phyloP scores from a whole-genome alignment of 139 green algal genomes.

The Tetradesmus obliquus region DNA sequence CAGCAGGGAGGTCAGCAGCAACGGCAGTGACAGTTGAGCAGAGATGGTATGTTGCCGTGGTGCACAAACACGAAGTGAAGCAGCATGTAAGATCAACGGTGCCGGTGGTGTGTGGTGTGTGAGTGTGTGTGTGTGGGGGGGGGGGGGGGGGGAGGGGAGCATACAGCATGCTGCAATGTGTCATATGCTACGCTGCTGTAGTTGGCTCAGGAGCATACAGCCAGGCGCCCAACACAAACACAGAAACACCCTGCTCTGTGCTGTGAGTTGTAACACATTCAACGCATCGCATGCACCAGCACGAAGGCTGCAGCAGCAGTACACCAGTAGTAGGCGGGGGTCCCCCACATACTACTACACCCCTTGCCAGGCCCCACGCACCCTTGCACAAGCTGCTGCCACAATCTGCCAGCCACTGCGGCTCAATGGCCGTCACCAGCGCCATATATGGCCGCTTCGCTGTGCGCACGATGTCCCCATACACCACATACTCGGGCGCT shows the following conservation, averaged over 20 bases:
- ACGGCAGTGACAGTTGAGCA: neutral
- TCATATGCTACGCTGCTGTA: too few species aligned
- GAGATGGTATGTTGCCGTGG: neutral
- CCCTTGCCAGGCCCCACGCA: neutral
- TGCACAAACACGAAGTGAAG: neutral
- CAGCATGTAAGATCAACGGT: neutral
- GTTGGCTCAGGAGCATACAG: too few species aligned
- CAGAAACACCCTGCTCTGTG: neutral
- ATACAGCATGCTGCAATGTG: too few species aligned
- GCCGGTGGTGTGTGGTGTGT: too few species aligned
- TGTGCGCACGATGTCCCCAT: slow-evolving; percentile 82
- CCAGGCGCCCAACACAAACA: too few species aligned
- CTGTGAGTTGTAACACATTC: neutral
- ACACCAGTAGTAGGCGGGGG: neutral
- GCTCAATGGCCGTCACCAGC: slow-evolving; percentile 77
- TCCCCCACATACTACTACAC: too few species aligned
- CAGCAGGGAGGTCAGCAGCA: neutral
- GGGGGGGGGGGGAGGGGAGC: too few species aligned
- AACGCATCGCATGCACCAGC: neutral
- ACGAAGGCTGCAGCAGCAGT: neutral
- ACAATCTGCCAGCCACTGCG: slow-evolving; percentile 61
- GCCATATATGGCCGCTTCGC: slow-evolving; percentile 91
- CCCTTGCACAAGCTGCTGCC: slow-evolving; percentile 51
- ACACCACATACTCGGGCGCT: slow-evolving; percentile 85
- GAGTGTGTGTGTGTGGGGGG: neutral